Evolutionary conservation across 2,329 filamentous ascomycete genomes (phyloP).

Genomic region (Leptographium wingfieldii): DNA sequence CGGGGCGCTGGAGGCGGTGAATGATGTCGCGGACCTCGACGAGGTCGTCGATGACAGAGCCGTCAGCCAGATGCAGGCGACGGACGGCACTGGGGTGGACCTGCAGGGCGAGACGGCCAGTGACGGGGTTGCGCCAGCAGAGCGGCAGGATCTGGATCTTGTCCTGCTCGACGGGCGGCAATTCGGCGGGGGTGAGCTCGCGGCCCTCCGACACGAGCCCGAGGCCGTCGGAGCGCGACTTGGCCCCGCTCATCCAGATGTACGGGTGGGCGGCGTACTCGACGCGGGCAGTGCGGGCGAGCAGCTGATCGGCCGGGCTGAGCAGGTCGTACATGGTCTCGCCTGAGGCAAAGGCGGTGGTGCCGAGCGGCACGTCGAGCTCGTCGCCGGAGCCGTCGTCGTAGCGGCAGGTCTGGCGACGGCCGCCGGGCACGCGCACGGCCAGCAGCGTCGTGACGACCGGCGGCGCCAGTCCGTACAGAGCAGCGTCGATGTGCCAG

Average conservation of each 20-base stretch:
- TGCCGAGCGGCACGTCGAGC: slow-evolving; percentile 57
- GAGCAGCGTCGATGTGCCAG: slow-evolving; percentile 70
- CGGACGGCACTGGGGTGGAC: slow-evolving; percentile 62
- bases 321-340: slow-evolving; percentile 59
- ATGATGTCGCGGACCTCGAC: slow-evolving; percentile 53
- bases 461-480: slow-evolving; percentile 64
- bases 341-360: slow-evolving; percentile 62
- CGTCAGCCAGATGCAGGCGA: slow-evolving; percentile 54
- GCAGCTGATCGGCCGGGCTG: slow-evolving; percentile 51
- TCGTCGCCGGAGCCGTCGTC: slow-evolving; percentile 58
- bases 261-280: slow-evolving; percentile 73
- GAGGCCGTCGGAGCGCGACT: slow-evolving; percentile 54
- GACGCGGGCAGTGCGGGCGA: slow-evolving; percentile 52
- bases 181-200: slow-evolving; percentile 45
- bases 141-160: slow-evolving; percentile 64
- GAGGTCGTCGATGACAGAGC: slow-evolving; percentile 57
- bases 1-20: slow-evolving; percentile 56
- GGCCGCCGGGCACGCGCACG: slow-evolving; percentile 55
- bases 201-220: slow-evolving; percentile 45
- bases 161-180: slow-evolving; percentile 51
- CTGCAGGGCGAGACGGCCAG: slow-evolving; percentile 55
- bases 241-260: slow-evolving; percentile 65
- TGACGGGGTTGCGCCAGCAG: slow-evolving; percentile 66
- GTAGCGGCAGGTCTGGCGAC: slow-evolving; percentile 45
- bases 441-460: slow-evolving; percentile 61